Evolutionary conservation across 2,329 filamentous ascomycete genomes (phyloP).

Genomic region (Dryadomyces sulphureus): DNA sequence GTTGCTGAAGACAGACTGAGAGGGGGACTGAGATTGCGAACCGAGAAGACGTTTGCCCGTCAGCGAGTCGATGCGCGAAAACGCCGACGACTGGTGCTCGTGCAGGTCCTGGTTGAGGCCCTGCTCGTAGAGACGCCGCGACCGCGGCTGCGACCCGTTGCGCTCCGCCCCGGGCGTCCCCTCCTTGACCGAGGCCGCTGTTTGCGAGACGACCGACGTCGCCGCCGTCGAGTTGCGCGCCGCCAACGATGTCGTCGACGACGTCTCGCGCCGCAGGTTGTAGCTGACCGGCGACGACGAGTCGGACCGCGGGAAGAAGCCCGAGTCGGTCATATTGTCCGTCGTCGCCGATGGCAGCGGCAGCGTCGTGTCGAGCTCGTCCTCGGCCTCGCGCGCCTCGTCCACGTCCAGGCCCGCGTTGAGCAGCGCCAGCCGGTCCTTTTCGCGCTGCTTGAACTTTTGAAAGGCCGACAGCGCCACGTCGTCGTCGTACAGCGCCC

Average conservation of each 20-base stretch:
- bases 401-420: conserved; percentile 3
- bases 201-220: conserved; percentile 73
- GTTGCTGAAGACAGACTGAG: conserved; percentile 27
- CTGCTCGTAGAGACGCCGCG: conserved; percentile 68
- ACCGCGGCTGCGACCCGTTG: conserved; percentile 43
- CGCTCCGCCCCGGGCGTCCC: conserved; percentile 37
- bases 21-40: conserved; percentile 27
- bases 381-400: conserved; percentile 5
- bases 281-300: conserved; percentile 48
- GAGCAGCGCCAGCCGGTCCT: conserved; percentile 24
- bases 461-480: conserved; percentile 74
- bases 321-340: conserved; percentile 23
- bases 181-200: conserved; percentile 33
- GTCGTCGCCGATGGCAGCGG: conserved; percentile 12
- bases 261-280: conserved; percentile 68
- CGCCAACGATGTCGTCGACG: conserved; percentile 65
- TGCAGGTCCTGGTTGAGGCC: conserved; percentile 66
- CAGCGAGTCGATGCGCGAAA: conserved; percentile 69
- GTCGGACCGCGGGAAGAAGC: conserved; percentile 24
- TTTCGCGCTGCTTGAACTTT: conserved; percentile 50
- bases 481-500: conserved; percentile 74
- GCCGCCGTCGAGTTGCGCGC: conserved; percentile 72
- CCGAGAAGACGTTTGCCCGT: conserved; percentile 44
- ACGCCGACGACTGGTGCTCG: conserved; percentile 61
- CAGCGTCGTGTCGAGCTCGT: conserved; percentile 10